Conservation (phyloP, 352 stramenopile genomes). For the Pythium guiyangense region DNA sequence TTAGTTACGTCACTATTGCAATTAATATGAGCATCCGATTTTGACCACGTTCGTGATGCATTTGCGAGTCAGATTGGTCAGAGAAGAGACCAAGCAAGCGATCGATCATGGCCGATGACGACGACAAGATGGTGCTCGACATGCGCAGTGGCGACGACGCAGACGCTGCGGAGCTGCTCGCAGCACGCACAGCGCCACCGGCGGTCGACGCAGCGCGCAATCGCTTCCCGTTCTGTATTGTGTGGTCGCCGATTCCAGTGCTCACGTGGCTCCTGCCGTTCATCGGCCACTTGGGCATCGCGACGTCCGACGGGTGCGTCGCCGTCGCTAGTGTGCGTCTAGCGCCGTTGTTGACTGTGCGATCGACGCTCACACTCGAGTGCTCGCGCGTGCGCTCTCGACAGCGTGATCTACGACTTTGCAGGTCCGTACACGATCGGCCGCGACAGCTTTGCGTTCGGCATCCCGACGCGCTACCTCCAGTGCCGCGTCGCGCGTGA, state of each 20-base stretch:
- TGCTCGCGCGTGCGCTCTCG: slow-evolving; percentile 10
- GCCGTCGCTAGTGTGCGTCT: not conserved
- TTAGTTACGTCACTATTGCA: not conserved
- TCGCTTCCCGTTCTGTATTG: slow-evolving; percentile 90
- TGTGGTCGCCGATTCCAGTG: slow-evolving; percentile 89
- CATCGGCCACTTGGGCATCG: slow-evolving; percentile 95
- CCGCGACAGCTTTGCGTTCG: slow-evolving; percentile 87
- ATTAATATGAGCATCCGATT: not conserved
- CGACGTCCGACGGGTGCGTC: slow-evolving; percentile 74
- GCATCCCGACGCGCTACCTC: slow-evolving; percentile 85
- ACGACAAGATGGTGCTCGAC: slow-evolving; percentile 5
- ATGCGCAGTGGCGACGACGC: slow-evolving; percentile 8
- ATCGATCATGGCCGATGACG: not conserved
- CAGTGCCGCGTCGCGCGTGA: slow-evolving; percentile 52
- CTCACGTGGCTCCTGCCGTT: slow-evolving; percentile 94
- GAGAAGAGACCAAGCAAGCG: too few relatives aligned
- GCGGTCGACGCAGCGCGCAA: slow-evolving; percentile 28
- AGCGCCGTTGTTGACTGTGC: too few relatives aligned
- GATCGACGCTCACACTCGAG: not conserved
- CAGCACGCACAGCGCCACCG: not conserved
- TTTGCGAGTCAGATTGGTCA: too few relatives aligned
- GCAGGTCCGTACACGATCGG: slow-evolving; percentile 92
- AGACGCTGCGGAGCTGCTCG: slow-evolving; percentile 2
- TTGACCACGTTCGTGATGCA: too few relatives aligned
- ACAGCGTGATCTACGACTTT: slow-evolving; percentile 95